phyloP scores from a whole-genome alignment of 2,329 filamentous ascomycete species.

The Fusarium nanum region DNA sequence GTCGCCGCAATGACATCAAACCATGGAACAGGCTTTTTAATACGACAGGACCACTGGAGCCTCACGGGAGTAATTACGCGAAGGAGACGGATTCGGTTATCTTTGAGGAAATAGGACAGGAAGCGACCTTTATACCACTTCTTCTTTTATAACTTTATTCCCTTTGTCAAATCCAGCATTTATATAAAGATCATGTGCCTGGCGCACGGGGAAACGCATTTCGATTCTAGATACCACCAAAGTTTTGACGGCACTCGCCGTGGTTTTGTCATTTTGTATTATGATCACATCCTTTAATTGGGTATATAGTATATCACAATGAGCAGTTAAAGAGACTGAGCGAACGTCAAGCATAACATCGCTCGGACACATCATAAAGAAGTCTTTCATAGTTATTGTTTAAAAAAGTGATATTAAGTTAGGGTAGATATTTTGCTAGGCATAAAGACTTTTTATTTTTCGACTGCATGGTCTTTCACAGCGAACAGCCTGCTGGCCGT shows the following conservation, averaged over 20 bases:
- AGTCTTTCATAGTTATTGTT: background rate
- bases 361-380: background rate
- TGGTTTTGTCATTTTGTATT: conserved; percentile 25
- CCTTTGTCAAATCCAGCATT: conserved; percentile 20
- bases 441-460: background rate
- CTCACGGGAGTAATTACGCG: conserved; percentile 11
- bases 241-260: conserved; percentile 28
- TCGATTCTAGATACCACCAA: conserved; percentile 42
- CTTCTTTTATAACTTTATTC: conserved; percentile 10
- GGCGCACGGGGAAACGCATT: conserved; percentile 28
- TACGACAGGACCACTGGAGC: background rate
- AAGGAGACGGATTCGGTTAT: conserved; percentile 21
- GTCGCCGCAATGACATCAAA: conserved; percentile 12
- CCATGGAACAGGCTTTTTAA: background rate
- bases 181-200: conserved; percentile 34
- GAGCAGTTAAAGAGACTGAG: background rate
- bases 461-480: background rate
- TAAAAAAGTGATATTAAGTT: background rate
- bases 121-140: conserved; percentile 1
- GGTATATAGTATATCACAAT: conserved; percentile 12
- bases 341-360: background rate
- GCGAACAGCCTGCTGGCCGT: background rate
- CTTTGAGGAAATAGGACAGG: conserved; percentile 15
- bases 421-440: background rate
- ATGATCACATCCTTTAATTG: conserved; percentile 19